These are phyloP conservation scores for Penicillium frequentans DNA, from an alignment of 2,329 filamentous ascomycete genomes.

Conservation along the genomic window DNA sequence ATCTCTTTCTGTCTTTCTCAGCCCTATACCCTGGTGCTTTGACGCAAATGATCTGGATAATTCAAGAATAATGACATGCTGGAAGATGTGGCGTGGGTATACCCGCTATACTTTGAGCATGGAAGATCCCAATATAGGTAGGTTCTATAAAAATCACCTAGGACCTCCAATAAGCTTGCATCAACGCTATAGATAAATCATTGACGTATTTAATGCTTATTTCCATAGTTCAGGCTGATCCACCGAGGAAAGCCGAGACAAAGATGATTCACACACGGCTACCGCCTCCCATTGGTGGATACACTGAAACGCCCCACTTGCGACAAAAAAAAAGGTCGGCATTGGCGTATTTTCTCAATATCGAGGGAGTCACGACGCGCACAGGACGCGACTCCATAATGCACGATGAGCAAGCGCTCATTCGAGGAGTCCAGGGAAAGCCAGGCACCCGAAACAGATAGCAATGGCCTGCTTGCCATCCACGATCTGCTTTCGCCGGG, in stretches of 20 bases:
- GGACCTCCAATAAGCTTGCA: too few relatives aligned
- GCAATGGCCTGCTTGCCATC: constrained; percentile 30
- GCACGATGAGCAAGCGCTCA: constrained; percentile 41
- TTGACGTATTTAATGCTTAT: too few relatives aligned
- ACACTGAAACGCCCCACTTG: neutral
- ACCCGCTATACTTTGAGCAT: too few relatives aligned
- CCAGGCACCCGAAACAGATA: constrained; percentile 25
- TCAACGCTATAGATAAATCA: too few relatives aligned
- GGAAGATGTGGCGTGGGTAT: too few relatives aligned
- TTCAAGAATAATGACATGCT: too few relatives aligned
- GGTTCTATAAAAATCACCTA: too few relatives aligned
- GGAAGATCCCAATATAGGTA: too few relatives aligned
- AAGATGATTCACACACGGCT: neutral
- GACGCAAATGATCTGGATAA: too few relatives aligned
- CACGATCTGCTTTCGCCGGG: constrained; percentile 37
- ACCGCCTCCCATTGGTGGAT: neutral
- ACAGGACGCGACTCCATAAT: constrained; percentile 18
- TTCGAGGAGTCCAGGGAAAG: constrained; percentile 32
- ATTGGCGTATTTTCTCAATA: neutral
- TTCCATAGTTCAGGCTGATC: too few relatives aligned
- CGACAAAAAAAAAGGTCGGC: constrained; percentile 6
- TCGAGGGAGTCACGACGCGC: neutral
- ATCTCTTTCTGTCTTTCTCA: too few relatives aligned
- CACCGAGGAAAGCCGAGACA: neutral
- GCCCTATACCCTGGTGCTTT: too few relatives aligned